These are phyloP conservation scores for Venturia pyrina DNA, from an alignment of 2,329 filamentous ascomycete genomes.

Conservation along the genomic window DNA sequence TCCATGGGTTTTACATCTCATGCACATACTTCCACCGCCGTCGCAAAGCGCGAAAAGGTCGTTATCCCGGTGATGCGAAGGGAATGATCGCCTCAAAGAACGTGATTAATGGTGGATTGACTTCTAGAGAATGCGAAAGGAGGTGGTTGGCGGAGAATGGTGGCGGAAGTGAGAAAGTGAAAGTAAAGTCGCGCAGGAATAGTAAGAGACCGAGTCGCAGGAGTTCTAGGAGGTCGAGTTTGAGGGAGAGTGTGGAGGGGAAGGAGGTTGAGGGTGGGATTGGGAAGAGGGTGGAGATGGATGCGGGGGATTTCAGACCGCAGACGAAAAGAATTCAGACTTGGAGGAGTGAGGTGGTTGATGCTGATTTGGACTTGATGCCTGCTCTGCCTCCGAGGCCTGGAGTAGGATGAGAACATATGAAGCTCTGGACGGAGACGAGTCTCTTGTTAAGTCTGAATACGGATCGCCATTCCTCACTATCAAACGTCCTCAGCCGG, in stretches of 20 bases:
- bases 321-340: slow-evolving; percentile 15
- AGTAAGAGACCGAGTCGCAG: not conserved
- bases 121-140: slow-evolving; percentile 4
- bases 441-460: not conserved
- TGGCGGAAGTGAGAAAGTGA: not conserved
- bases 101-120: slow-evolving; percentile 13
- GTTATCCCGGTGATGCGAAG: slow-evolving; percentile 12
- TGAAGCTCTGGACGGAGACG: not conserved
- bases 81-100: slow-evolving; percentile 11
- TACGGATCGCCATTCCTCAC: too few relatives aligned
- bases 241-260: not conserved
- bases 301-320: slow-evolving; percentile 12
- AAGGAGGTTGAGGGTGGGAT: not conserved
- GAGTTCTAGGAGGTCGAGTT: not conserved
- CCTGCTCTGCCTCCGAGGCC: slow-evolving; percentile 2
- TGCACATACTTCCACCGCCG: slow-evolving; percentile 14
- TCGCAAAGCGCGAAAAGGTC: slow-evolving; percentile 13
- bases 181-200: not conserved
- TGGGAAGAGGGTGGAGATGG: not conserved
- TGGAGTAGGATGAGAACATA: not conserved
- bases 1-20: slow-evolving; percentile 15
- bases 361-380: not conserved
- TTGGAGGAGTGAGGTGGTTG: slow-evolving; percentile 4
- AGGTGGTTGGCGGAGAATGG: not conserved
- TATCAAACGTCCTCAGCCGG: too few relatives aligned